Conservation (phyloP, 306 rosid species). For the Citrullus mucosospermus region DNA sequence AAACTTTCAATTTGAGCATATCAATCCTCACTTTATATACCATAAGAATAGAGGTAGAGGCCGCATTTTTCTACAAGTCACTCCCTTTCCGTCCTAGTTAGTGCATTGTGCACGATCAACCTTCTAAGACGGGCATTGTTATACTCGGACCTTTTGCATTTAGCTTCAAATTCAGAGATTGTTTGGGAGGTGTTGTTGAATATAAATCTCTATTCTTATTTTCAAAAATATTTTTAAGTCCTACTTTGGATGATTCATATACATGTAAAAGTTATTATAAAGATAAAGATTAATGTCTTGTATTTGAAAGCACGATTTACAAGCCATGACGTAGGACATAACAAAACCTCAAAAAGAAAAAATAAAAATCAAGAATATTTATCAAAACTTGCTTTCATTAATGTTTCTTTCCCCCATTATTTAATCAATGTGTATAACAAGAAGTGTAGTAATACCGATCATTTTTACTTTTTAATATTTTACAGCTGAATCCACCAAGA, state of each 20-base stretch:
- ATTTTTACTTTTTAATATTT: background rate
- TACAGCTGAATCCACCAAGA: background rate
- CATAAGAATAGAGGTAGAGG: background rate
- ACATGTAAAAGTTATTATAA: background rate
- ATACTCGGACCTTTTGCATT: background rate
- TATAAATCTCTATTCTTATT: background rate
- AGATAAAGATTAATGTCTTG: background rate
- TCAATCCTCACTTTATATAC: no score
- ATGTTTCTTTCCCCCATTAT: background rate
- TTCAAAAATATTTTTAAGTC: background rate
- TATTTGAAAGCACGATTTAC: background rate
- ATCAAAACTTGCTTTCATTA: background rate
- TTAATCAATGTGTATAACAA: background rate
- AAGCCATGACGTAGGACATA: background rate
- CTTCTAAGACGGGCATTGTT: background rate
- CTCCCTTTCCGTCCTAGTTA: background rate
- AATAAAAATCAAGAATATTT: no score
- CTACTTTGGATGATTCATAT: background rate
- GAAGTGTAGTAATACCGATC: background rate
- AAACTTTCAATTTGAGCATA: no score
- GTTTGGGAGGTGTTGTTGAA: background rate
- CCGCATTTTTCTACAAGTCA: background rate
- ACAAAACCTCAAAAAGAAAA: background rate
- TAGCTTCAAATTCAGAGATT: background rate
- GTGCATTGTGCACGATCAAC: background rate